phyloP scores from a whole-genome alignment of 495 filamentous ascomycete species.

The Tuber borchii region DNA sequence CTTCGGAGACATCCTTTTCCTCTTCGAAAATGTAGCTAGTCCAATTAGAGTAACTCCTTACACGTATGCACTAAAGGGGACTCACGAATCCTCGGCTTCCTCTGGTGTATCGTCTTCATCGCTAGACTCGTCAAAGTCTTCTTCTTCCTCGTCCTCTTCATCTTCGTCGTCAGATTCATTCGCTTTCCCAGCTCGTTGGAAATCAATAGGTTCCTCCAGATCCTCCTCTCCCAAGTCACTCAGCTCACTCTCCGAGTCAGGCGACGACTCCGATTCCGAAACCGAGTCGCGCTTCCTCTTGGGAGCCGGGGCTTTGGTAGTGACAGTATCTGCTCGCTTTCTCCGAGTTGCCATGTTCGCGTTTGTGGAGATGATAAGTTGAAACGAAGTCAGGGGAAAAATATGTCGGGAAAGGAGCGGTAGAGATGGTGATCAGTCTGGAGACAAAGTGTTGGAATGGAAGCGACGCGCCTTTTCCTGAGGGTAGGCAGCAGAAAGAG shows the following conservation, averaged over 20 bases:
- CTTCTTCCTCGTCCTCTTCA: conserved; percentile 49
- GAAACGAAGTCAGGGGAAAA: background rate
- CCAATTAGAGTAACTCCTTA: conserved; percentile 13
- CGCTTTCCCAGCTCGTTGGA: conserved; percentile 12
- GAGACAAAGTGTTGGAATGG: background rate
- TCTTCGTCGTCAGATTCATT: conserved; percentile 46
- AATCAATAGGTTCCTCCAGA: conserved; percentile 33
- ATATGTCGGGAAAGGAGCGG: background rate
- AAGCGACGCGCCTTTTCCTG: background rate
- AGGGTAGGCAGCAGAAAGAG: background rate
- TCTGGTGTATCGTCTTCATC: conserved; percentile 44
- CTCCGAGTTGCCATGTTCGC: background rate
- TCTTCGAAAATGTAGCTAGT: conserved; percentile 44
- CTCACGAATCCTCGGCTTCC: conserved; percentile 36
- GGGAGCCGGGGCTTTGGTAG: conserved; percentile 4
- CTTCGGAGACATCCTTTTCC: conserved; percentile 43
- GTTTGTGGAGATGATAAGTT: background rate
- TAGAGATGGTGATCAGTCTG: background rate
- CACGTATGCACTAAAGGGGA: background rate
- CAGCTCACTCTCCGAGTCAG: conserved; percentile 36
- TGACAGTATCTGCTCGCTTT: conserved; percentile 12
- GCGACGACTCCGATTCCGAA: conserved; percentile 19
- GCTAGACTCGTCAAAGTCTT: conserved; percentile 46
- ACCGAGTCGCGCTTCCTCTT: conserved; percentile 25
- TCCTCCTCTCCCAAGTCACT: conserved; percentile 52